Evolutionary conservation across 805 yeast species (phyloP).

Genomic region (Ogataea angusta): DNA sequence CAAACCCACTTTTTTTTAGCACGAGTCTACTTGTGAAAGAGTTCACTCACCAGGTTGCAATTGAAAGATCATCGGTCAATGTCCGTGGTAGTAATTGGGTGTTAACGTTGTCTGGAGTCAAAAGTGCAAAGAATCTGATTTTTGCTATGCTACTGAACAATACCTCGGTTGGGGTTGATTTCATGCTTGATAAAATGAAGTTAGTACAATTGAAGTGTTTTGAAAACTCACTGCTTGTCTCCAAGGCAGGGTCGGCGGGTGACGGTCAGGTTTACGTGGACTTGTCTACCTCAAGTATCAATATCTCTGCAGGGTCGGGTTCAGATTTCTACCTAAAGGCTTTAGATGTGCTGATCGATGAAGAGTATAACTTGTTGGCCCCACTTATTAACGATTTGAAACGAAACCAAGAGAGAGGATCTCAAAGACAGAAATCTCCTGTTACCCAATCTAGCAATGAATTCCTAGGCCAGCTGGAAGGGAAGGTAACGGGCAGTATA

Average conservation of each 20-base stretch:
- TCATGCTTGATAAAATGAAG: constrained; percentile 8
- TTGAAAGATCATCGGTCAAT: constrained; percentile 21
- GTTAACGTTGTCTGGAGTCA: constrained; percentile 18
- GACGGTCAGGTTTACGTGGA: constrained; percentile 24
- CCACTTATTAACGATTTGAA: constrained; percentile 15
- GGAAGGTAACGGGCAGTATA: constrained; percentile 7
- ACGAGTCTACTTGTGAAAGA: constrained; percentile 20
- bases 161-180: not conserved
- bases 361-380: constrained; percentile 25
- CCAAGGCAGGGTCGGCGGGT: constrained; percentile 20
- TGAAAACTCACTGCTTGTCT: constrained; percentile 16
- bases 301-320: constrained; percentile 21
- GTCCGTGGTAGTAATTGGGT: constrained; percentile 20
- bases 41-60: constrained; percentile 19
- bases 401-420: not conserved
- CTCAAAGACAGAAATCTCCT: not conserved
- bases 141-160: constrained; percentile 19
- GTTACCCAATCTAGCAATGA: not conserved
- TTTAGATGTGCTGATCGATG: constrained; percentile 19
- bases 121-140: constrained; percentile 17
- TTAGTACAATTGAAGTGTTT: constrained; percentile 16
- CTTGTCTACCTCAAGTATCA: constrained; percentile 13
- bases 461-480: constrained; percentile 1
- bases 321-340: constrained; percentile 20
- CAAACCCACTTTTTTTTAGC: constrained; percentile 18